Evolutionary conservation across 2,329 filamentous ascomycete species (phyloP).

Genomic region (Fusarium nurragi): DNA sequence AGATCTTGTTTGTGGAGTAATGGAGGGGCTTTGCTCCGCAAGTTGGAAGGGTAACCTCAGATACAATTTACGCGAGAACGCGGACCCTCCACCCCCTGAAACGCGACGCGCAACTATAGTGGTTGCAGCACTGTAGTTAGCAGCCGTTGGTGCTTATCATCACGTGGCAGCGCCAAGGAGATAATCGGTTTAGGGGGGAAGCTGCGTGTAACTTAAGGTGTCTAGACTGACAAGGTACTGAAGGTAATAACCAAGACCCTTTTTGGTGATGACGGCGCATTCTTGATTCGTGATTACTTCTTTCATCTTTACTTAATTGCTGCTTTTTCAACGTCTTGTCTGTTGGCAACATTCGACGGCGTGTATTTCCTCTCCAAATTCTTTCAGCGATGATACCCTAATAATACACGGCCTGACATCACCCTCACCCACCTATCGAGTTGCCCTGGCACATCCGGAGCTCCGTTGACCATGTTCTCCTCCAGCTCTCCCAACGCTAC

Average conservation of each 20-base stretch:
- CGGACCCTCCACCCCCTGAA: conserved; percentile 17
- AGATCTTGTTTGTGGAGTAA: conserved; percentile 37
- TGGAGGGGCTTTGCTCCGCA: conserved; percentile 39
- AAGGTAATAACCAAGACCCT: conserved; percentile 30
- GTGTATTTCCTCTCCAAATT: conserved; percentile 29
- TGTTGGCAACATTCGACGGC: conserved; percentile 8
- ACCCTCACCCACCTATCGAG: conserved; percentile 48
- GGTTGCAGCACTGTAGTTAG: conserved; percentile 42
- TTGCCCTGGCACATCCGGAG: conserved; percentile 33
- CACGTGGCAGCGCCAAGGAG: conserved; percentile 29
- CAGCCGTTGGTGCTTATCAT: conserved; percentile 19
- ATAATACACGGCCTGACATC: conserved; percentile 52
- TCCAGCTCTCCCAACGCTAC: conserved; percentile 64
- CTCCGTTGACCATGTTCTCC: conserved; percentile 64
- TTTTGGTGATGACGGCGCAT: conserved; percentile 39
- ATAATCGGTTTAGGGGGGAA: conserved; percentile 26
- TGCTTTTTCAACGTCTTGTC: conserved; percentile 23
- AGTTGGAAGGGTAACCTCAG: conserved; percentile 40
- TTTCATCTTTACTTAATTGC: conserved; percentile 33
- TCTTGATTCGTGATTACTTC: conserved; percentile 23
- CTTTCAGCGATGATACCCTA: conserved; percentile 60
- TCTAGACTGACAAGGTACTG: conserved; percentile 24
- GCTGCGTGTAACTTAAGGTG: conserved; percentile 39
- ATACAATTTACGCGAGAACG: conserved; percentile 36
- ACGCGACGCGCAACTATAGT: conserved; percentile 45